Evolutionary conservation across 306 rosid genomes (phyloP), one percentile per base, ranked within the genome.

Genomic region (Prunus mume): DNA sequence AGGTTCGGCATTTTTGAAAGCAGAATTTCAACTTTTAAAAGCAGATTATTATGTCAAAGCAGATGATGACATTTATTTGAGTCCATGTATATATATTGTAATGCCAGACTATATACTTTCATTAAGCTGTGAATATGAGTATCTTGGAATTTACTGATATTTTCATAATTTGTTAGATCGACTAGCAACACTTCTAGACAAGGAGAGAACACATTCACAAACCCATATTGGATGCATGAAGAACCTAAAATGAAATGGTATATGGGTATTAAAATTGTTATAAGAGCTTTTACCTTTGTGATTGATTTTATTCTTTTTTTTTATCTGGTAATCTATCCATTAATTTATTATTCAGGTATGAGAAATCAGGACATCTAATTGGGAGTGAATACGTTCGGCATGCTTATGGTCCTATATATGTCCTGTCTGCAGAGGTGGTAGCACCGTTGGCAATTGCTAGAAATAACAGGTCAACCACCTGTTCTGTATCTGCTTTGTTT

Each of bases 161-260:
- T 32, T 32, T 32, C 38, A 32, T 5, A 32, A 32, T 32, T 32
- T 32, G 38, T 32, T 32, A 84, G n/a, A n/a, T n/a, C n/a, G n/a
- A n/a, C n/a, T n/a, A n/a, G n/a, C n/a, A n/a, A n/a, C 74, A 61
- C 74, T 80, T 77, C 80, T 80, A 11, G 87, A 77, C 18, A 76
- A 80, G 77, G 85, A 77, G 58, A 72, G 82, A n/a, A 28, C 79
- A 2, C 71, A 80, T 68, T 25, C 82, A 68, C 69, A 46, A 46
- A 80, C 85, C 47, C 80, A 84, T 73, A 84, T 80, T n/a, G 87
- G 87, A 28, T 84, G 87, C 80, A 84, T 84, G 82, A 84, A 84
- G 80, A 84, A 80, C 80, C 83, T 6, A 82, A 82, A 68, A 56
- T 77, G 75, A 82, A 77, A 60, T 82, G 85, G 85, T 82, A 67